These are phyloP conservation scores for Flaveria floridana DNA, from an alignment of 140 eudicot genomes.

Conservation along the genomic window DNA sequence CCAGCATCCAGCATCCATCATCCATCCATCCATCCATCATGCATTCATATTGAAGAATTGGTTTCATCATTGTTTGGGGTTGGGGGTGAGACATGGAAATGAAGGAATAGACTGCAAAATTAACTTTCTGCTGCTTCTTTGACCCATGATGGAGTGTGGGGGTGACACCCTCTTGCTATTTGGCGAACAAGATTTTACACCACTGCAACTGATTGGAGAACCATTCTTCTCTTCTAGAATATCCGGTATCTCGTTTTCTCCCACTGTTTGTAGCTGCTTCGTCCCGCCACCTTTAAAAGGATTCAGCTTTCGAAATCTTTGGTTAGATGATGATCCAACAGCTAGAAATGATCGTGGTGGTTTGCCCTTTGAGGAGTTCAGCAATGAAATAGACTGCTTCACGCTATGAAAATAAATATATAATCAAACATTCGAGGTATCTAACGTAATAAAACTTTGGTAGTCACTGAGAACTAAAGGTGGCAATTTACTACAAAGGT, in stretches of 20 bases:
- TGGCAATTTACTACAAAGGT: not conserved
- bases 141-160: slow-evolving; percentile 55
- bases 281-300: slow-evolving; percentile 35
- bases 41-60: slow-evolving; percentile 10
- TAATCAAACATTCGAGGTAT: not conserved
- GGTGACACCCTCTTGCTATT: slow-evolving; percentile 87
- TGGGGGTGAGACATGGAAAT: slow-evolving; percentile 81
- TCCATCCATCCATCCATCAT: not conserved
- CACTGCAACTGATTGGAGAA: slow-evolving; percentile 57
- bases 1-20: too few species aligned
- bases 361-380: slow-evolving; percentile 67
- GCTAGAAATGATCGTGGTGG: slow-evolving; percentile 65
- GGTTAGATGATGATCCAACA: slow-evolving; percentile 47
- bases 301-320: slow-evolving; percentile 49
- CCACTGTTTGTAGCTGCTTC: slow-evolving; percentile 40
- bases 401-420: not conserved
- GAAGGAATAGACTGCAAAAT: slow-evolving; percentile 87
- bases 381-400: slow-evolving; percentile 45
- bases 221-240: slow-evolving; percentile 52
- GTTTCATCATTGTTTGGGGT: slow-evolving; percentile 44
- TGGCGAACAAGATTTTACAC: slow-evolving; percentile 72
- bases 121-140: slow-evolving; percentile 79
- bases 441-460: not conserved
- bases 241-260: slow-evolving; percentile 65
- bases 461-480: not conserved